Evolutionary conservation across 345 rosid species (phyloP), one percentile per base, ranked within the genome.

Genomic region (Linum lewisii): DNA sequence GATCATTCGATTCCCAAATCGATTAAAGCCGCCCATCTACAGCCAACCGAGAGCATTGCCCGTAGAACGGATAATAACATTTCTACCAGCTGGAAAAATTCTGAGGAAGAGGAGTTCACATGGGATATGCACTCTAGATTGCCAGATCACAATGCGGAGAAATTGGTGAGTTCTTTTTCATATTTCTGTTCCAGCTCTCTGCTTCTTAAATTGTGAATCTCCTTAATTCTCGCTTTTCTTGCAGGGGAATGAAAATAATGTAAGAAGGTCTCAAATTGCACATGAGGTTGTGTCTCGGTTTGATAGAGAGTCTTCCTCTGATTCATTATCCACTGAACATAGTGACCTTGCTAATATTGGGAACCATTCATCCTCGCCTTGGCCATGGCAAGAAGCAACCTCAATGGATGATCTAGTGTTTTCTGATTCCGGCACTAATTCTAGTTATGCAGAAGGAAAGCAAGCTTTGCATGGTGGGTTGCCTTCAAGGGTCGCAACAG

Each of bases 101-200:
- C 95, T 5, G 97, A 89, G 80, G 97, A 93, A 74, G 97, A 93
- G 69, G 97, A 93, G 75, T 93, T 84, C 71, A 76, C 83, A 83
- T 93, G 99, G 99, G 99, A 93, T 16, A 82, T 82, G 81, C 91
- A 82, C 61, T 79, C 95, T 58, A 79, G 91, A 67, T 66, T 80
- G 59, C 71, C 83, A 14, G 86, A 82, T 68, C 78, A 78, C 16
- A 83, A 79, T 64, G 71, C 84, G 37, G 87, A 86, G 67, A 82
- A 82, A 72, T 18, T 71, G 92, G 99, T 93, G 63, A 81, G 83
- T 60, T 34, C 58, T 5, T 11, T 11, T 42, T 42, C 18, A 7
- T 3, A 6, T 6, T 42, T 11, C 11, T 11, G 4, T 42, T 42
- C 47, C 47, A 42, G 3, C 14, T 42, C 47, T 42, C 47, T 42